phyloP scores from a whole-genome alignment of 768 basidiomycete genomes.

The Trametes cinnabarina region DNA sequence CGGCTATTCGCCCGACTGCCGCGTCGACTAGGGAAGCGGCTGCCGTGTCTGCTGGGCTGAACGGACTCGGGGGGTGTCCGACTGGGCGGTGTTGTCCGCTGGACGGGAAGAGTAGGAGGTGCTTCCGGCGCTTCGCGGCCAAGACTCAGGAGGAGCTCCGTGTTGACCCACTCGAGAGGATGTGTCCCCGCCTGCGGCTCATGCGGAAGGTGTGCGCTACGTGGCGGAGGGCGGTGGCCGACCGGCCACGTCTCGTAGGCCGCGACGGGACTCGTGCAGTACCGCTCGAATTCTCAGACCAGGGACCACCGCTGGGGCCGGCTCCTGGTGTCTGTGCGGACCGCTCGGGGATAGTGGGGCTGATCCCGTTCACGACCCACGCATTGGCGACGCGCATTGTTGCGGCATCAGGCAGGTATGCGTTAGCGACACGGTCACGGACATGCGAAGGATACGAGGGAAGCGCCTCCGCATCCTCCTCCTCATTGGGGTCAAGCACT shows the following conservation, averaged over 20 bases:
- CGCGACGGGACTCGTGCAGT: slow-evolving; percentile 20
- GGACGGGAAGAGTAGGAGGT: slow-evolving; percentile 22
- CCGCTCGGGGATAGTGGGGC: slow-evolving; percentile 32
- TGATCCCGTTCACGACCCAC: slow-evolving; percentile 47
- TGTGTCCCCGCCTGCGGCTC: slow-evolving; percentile 39
- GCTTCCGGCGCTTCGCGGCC: slow-evolving; percentile 38
- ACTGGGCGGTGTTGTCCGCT: slow-evolving; percentile 29
- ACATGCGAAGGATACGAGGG: slow-evolving; percentile 90
- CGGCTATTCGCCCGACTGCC: slow-evolving; percentile 31
- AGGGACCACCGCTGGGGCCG: background rate
- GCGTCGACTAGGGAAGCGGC: slow-evolving; percentile 28
- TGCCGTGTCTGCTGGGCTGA: slow-evolving; percentile 21
- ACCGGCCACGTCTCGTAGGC: slow-evolving; percentile 24
- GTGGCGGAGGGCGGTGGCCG: slow-evolving; percentile 11
- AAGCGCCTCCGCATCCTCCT: slow-evolving; percentile 68
- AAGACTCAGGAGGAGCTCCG: slow-evolving; percentile 73
- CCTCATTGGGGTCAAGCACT: slow-evolving; percentile 32
- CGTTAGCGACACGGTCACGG: slow-evolving; percentile 82
- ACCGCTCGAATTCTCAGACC: slow-evolving; percentile 22
- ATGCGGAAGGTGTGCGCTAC: slow-evolving; percentile 27
- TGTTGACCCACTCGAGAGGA: slow-evolving; percentile 78
- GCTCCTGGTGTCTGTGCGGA: slow-evolving; percentile 6
- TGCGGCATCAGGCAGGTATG: slow-evolving; percentile 64
- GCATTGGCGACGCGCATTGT: slow-evolving; percentile 65
- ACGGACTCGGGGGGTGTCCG: slow-evolving; percentile 30